These are phyloP conservation scores for Nemania sp. DNA, from an alignment of 2,329 filamentous ascomycete genomes.

Conservation along the genomic window DNA sequence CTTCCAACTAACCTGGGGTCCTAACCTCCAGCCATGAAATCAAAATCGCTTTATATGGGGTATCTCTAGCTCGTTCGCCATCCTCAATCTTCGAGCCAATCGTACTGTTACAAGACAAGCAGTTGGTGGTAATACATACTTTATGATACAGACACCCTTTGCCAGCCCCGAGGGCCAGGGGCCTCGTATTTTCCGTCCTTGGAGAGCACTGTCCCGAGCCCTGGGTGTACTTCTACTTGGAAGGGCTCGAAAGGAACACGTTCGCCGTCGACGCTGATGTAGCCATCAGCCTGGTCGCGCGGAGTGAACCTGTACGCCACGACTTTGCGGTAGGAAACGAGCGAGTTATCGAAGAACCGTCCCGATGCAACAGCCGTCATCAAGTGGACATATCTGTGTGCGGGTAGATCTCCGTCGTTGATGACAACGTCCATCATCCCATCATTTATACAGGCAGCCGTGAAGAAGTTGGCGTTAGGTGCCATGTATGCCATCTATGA, in stretches of 20 bases:
- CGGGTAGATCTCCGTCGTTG: slow-evolving; percentile 74
- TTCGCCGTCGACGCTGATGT: slow-evolving; percentile 95
- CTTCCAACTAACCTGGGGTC: background rate
- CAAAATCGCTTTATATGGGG: slow-evolving; percentile 18
- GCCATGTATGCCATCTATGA: slow-evolving; percentile 86
- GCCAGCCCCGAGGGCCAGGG: slow-evolving; percentile 56
- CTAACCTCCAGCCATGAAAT: background rate
- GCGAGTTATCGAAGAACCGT: slow-evolving; percentile 76
- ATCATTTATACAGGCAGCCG: slow-evolving; percentile 78
- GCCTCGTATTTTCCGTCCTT: slow-evolving; percentile 74
- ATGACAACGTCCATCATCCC: slow-evolving; percentile 84
- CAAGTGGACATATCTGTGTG: slow-evolving; percentile 67
- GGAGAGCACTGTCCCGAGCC: slow-evolving; percentile 82
- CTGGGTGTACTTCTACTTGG: slow-evolving; percentile 85
- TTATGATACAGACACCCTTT: slow-evolving; percentile 38
- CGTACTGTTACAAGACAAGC: slow-evolving; percentile 7
- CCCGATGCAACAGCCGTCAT: slow-evolving; percentile 73
- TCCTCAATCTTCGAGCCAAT: background rate
- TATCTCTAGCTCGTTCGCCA: slow-evolving; percentile 20
- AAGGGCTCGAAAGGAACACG: slow-evolving; percentile 83
- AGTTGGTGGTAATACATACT: slow-evolving; percentile 5
- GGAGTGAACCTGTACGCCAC: slow-evolving; percentile 86
- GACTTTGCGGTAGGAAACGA: slow-evolving; percentile 82
- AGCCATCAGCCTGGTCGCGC: slow-evolving; percentile 69
- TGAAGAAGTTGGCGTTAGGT: slow-evolving; percentile 83